Conservation (phyloP, 805 yeast genomes). For the Starmera caribaea region DNA sequence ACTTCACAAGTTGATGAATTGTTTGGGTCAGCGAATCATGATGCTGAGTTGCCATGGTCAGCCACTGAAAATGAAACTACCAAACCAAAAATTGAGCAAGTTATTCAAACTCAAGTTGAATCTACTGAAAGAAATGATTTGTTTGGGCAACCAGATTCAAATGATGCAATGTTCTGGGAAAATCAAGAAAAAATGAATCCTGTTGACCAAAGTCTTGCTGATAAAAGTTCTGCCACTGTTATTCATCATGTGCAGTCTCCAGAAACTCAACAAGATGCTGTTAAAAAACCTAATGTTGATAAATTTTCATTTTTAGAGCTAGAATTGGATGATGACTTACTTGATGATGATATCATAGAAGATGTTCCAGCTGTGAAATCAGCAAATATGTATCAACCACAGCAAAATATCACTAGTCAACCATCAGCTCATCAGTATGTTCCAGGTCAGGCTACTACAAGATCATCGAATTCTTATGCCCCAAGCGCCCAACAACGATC, state of each 20-base stretch:
- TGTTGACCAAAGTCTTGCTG: too few species aligned
- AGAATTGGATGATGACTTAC: constrained; percentile 1
- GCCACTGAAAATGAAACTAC: neutral
- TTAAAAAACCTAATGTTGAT: constrained; percentile 1
- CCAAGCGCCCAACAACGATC: neutral
- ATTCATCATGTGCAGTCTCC: neutral
- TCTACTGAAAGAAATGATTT: too few species aligned
- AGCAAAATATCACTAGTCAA: neutral
- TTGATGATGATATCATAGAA: constrained; percentile 4
- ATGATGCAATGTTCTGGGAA: neutral
- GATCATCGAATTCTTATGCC: neutral
- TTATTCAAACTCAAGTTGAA: too few species aligned
- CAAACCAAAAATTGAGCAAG: neutral
- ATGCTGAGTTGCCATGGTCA: too few species aligned
- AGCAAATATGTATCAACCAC: constrained; percentile 4
- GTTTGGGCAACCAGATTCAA: neutral
- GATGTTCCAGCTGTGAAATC: neutral
- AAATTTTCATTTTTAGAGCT: constrained; percentile 10
- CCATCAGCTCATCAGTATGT: neutral
- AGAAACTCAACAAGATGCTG: neutral
- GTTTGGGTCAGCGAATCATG: too few species aligned
- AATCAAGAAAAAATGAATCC: neutral
- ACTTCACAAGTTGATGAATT: too few species aligned
- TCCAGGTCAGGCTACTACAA: neutral
- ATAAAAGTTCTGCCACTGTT: too few species aligned